Percentiles rank a stretch among this genome's conserved stretches.
phyloP scores from a whole-genome alignment of 805 yeast species.

The Starmerella vaccinii region DNA sequence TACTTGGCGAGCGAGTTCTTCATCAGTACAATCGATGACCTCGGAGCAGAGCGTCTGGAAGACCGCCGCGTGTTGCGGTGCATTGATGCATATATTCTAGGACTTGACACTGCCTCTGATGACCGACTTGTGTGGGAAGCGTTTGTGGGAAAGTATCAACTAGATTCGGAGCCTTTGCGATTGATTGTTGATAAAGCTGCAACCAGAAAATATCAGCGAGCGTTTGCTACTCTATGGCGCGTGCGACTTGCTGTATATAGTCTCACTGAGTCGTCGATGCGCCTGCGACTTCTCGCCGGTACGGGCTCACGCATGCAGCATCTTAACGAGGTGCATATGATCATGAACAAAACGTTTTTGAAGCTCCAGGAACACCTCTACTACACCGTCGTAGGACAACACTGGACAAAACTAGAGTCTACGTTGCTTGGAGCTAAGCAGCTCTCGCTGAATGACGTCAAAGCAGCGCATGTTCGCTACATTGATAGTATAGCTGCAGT shows the following conservation, averaged over 20 bases:
- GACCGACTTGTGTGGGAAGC: conserved; percentile 18
- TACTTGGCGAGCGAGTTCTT: conserved; percentile 15
- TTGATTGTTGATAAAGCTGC: conserved; percentile 44
- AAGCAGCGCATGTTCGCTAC: neutral
- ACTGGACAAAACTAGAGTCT: neutral
- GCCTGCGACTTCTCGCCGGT: conserved; percentile 4
- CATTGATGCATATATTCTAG: conserved; percentile 75
- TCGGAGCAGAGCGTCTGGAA: neutral
- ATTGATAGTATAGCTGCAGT: neutral
- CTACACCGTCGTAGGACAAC: neutral
- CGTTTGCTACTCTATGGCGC: conserved; percentile 80
- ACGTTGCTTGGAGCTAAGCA: neutral
- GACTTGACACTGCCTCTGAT: conserved; percentile 33
- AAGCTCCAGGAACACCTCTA: neutral
- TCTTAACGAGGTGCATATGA: conserved; percentile 1
- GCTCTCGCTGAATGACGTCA: conserved; percentile 1
- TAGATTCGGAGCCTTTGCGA: conserved; percentile 40
- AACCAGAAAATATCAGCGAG: conserved; percentile 50
- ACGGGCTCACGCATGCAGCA: neutral
- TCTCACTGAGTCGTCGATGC: conserved; percentile 28
- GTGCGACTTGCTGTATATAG: conserved; percentile 51
- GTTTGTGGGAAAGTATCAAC: conserved; percentile 38
- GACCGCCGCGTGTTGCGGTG: conserved; percentile 35
- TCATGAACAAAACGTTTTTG: neutral
- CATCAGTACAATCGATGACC: conserved; percentile 11